Conservation (phyloP, 495 filamentous ascomycete species). For the Neurospora hispaniola region DNA sequence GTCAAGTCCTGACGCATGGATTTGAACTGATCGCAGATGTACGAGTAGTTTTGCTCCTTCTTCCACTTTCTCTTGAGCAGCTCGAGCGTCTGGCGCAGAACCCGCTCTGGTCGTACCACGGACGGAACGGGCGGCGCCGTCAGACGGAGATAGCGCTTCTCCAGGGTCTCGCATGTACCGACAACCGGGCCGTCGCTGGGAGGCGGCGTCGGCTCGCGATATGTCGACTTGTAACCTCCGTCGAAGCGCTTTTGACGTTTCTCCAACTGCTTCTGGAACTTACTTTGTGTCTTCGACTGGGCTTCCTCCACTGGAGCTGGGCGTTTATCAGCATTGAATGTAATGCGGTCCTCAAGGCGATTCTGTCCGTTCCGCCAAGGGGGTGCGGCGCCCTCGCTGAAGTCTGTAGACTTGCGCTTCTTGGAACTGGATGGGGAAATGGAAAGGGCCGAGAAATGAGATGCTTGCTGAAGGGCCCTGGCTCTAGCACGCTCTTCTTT, state of each 20-base stretch:
- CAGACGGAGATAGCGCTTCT: conserved; percentile 91
- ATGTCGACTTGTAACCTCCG: conserved; percentile 49
- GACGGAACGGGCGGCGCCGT: conserved; percentile 80
- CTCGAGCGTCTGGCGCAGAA: conserved; percentile 77
- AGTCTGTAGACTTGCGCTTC: conserved; percentile 76
- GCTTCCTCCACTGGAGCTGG: conserved; percentile 30
- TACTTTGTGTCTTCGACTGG: conserved; percentile 51
- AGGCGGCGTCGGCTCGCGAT: conserved; percentile 50
- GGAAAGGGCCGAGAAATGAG: conserved; percentile 2
- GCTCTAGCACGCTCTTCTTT: conserved; percentile 53
- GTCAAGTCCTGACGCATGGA: conserved; percentile 96
- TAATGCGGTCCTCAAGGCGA: conserved; percentile 67
- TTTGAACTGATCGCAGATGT: conserved; percentile 99
- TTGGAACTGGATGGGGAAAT: conserved; percentile 27
- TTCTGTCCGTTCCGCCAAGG: conserved; percentile 68
- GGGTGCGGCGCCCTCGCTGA: conserved; percentile 37
- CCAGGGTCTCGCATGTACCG: conserved; percentile 71
- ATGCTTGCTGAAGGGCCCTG: conserved; percentile 3
- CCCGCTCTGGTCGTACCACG: conserved; percentile 70
- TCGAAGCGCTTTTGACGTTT: conserved; percentile 84
- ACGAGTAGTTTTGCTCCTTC: conserved; percentile 84
- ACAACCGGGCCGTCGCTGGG: conserved; percentile 67
- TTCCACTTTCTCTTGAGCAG: conserved; percentile 91
- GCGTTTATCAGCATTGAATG: conserved; percentile 52
- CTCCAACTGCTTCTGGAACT: conserved; percentile 78